These are phyloP conservation scores for Poterioochromonas sp. DNA, from an alignment of 352 stramenopile genomes.

Conservation along the genomic window DNA sequence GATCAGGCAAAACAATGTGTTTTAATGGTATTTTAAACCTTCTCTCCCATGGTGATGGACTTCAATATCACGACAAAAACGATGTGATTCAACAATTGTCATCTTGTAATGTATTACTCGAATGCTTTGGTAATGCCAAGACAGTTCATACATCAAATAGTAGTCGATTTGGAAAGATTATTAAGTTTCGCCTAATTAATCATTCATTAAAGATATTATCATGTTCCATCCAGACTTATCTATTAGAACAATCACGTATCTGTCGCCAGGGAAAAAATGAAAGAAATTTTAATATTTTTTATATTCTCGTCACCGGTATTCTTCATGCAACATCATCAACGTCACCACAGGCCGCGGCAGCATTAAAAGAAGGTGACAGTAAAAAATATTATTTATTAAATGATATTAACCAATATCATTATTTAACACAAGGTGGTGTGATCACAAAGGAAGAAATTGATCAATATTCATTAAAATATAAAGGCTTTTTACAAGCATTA, in stretches of 20 bases:
- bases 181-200: too few relatives aligned
- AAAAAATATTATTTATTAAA: conserved; percentile 10
- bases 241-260: conserved; percentile 90
- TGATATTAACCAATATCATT: not conserved
- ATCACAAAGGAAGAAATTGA: not conserved
- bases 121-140: conserved; percentile 77
- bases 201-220: conserved; percentile 57
- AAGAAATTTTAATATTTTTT: conserved; percentile 99
- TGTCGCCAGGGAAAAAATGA: conserved; percentile 66
- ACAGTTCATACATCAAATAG: conserved; percentile 85
- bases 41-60: not conserved
- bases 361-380: conserved; percentile 47
- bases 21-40: not conserved
- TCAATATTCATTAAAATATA: not conserved
- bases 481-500: not conserved
- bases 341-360: too few relatives aligned
- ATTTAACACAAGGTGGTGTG: conserved; percentile 1
- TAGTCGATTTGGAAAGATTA: conserved; percentile 84
- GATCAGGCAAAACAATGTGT: not conserved
- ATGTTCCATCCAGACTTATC: conserved; percentile 75
- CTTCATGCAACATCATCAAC: too few relatives aligned
- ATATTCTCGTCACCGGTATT: conserved; percentile 83
- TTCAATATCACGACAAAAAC: too few relatives aligned
- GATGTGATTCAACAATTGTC: not conserved
- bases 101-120: conserved; percentile 61